These are phyloP conservation scores for Hyparrhenia diplandra DNA, from an alignment of 176 grass and related monocot species.

Conservation along the genomic window DNA sequence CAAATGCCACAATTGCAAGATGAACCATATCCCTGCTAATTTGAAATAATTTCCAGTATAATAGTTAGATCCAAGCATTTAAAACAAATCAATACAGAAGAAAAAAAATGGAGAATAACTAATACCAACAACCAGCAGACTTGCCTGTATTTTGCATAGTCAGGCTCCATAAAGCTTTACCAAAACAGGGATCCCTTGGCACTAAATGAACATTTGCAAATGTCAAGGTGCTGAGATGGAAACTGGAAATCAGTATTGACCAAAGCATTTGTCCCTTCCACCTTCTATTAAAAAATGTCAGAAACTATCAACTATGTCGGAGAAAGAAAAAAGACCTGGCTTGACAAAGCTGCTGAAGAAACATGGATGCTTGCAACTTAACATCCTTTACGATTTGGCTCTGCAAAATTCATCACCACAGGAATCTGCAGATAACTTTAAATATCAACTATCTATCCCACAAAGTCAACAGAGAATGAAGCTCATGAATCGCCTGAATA, in stretches of 20 bases:
- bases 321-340: constrained; percentile 67
- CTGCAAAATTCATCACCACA: constrained; percentile 76
- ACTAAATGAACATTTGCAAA: constrained; percentile 99
- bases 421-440: constrained; percentile 67
- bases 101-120: background rate
- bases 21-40: constrained; percentile 95
- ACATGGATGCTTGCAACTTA: constrained; percentile 85
- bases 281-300: constrained; percentile 21
- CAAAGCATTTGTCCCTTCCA: background rate
- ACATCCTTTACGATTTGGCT: constrained; percentile 74
- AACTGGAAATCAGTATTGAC: constrained; percentile 36
- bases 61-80: constrained; percentile 15
- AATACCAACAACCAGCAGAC: constrained; percentile 24
- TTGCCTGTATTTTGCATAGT: constrained; percentile 97
- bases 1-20: constrained; percentile 94
- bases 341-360: constrained; percentile 92
- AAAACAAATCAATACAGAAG: constrained; percentile 15
- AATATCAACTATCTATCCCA: constrained; percentile 17
- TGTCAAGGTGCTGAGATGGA: constrained; percentile 70
- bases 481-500: constrained; percentile 19
- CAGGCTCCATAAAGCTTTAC: constrained; percentile 93
- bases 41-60: constrained; percentile 18
- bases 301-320: background rate
- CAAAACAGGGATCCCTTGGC: constrained; percentile 96
- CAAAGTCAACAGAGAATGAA: constrained; percentile 17